Conservation (phyloP, 352 stramenopile genomes). For the Phytophthora hybrid region DNA sequence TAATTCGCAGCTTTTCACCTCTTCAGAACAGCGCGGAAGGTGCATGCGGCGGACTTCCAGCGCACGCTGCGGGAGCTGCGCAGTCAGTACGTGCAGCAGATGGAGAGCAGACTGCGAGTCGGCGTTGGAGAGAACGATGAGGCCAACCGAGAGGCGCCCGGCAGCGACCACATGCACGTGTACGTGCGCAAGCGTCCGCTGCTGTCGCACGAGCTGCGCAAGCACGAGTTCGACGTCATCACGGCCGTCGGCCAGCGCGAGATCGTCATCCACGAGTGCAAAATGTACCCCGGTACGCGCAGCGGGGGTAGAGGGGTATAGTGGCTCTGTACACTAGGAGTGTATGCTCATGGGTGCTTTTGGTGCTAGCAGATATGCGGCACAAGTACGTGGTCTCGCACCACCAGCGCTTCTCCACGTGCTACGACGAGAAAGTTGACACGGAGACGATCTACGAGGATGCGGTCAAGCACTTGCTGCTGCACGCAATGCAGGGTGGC, state of each 20-base stretch:
- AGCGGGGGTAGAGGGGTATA: neutral
- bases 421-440: constrained; percentile 76
- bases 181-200: constrained; percentile 91
- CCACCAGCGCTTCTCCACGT: constrained; percentile 77
- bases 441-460: constrained; percentile 85
- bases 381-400: constrained; percentile 88
- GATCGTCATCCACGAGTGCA: constrained; percentile 90
- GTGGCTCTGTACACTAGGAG: neutral
- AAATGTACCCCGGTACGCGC: constrained; percentile 81
- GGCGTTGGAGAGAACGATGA: constrained; percentile 4
- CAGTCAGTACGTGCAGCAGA: constrained; percentile 46
- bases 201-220: constrained; percentile 83
- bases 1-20: neutral
- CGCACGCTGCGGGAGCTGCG: constrained; percentile 58
- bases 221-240: constrained; percentile 92
- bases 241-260: constrained; percentile 61
- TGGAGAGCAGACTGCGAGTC: constrained; percentile 4
- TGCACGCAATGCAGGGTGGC: constrained; percentile 70
- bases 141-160: constrained; percentile 5
- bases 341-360: constrained; percentile 5
- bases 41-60: constrained; percentile 65
- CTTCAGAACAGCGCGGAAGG: constrained; percentile 71
- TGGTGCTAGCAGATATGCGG: constrained; percentile 73
- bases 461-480: constrained; percentile 68
- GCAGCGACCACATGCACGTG: constrained; percentile 79